phyloP scores from a whole-genome alignment of 257 asterid species.

The Penstemon eatonii region DNA sequence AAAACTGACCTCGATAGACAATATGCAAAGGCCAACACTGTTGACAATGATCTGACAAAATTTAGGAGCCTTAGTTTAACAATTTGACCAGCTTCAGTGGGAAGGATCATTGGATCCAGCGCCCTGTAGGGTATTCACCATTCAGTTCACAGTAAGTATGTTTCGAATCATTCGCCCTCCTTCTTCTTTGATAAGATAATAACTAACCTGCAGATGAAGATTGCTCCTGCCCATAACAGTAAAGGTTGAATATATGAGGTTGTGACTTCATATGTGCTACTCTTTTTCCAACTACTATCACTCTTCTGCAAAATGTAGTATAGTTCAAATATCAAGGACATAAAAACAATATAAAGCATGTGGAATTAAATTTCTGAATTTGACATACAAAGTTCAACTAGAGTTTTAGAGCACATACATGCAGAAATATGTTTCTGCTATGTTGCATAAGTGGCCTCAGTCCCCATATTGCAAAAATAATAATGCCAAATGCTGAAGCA shows the following conservation, averaged over 20 bases:
- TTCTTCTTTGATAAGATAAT: slow-evolving; percentile 27
- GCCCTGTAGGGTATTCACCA: slow-evolving; percentile 51
- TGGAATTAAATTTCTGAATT: slow-evolving; percentile 14
- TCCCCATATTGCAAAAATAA: slow-evolving; percentile 86
- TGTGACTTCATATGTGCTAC: slow-evolving; percentile 65
- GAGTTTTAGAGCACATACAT: slow-evolving; percentile 42
- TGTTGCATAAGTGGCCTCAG: slow-evolving; percentile 72
- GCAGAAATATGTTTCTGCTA: slow-evolving; percentile 60
- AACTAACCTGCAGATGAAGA: slow-evolving; percentile 83
- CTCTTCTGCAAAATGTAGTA: slow-evolving; percentile 54
- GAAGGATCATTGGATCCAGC: slow-evolving; percentile 77
- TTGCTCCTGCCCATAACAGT: slow-evolving; percentile 81
- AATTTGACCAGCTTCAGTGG: slow-evolving; percentile 82
- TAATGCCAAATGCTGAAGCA: slow-evolving; percentile 73
- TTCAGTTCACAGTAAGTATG: slow-evolving; percentile 29
- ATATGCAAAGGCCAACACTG: slow-evolving; percentile 88
- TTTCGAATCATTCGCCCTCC: not conserved
- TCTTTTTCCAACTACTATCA: slow-evolving; percentile 82
- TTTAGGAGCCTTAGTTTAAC: slow-evolving; percentile 77
- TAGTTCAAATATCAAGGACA: slow-evolving; percentile 12
- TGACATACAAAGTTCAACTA: slow-evolving; percentile 23
- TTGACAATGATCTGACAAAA: slow-evolving; percentile 88
- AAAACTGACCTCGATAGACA: slow-evolving; percentile 74
- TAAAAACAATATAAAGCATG: slow-evolving; percentile 15
- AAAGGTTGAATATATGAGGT: slow-evolving; percentile 79